Base-by-base conservation (phyloP, 768 basidiomycete genomes). In the Trametes elegans region DNA sequence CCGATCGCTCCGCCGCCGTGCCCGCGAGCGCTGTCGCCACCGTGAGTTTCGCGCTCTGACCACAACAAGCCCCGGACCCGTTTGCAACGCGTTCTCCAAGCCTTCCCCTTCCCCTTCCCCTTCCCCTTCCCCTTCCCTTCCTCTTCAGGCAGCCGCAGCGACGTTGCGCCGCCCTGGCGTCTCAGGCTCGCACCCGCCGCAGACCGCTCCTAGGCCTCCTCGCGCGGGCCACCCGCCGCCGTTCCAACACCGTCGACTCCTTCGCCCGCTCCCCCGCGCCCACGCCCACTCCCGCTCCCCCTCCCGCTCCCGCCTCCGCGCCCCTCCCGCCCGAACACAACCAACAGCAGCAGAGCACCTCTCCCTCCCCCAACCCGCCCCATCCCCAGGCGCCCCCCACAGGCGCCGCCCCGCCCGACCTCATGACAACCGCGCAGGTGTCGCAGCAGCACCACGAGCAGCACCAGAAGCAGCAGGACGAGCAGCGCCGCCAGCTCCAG, bases 141-240 rank as follows among this genome's bases (percentile, higher is more conserved):
- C 13, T 29, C 24, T 9, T n/a, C 16, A 8, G 19, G 3, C 40
- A 24, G 19, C 50, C 50, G 50, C 50, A 43, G 50, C 41, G 41
- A 43, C 50, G n/a, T 24, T 36, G 42, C 51, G 51, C 50, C 57
- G 57, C 57, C 39, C 57, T 53, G 57, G 57, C 57, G 28, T 52
- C 57, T 36, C 48, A 53, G 42, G 34, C 55, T 26, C 57, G 57
- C 29, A 28, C 50, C 61, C 61, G 55, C 48, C 62, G 62, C 52
- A 46, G 55, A 47, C 62, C 58, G 39, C 53, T 60, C 45, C 52
- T 59, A 46, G 52, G 41, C 53, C 40, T 28, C 51, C 45, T 53
- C 42, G n/a, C 42, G 34, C 42, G 51, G 11, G 41, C 24, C 24
- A 11, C 41, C 44, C 28, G 44, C 28, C 44, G 44, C 44, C 16